Evolutionary conservation across 2,329 filamentous ascomycete genomes (phyloP), one percentile per base, ranked within the genome.

Genomic region (Trichothecium roseum): DNA sequence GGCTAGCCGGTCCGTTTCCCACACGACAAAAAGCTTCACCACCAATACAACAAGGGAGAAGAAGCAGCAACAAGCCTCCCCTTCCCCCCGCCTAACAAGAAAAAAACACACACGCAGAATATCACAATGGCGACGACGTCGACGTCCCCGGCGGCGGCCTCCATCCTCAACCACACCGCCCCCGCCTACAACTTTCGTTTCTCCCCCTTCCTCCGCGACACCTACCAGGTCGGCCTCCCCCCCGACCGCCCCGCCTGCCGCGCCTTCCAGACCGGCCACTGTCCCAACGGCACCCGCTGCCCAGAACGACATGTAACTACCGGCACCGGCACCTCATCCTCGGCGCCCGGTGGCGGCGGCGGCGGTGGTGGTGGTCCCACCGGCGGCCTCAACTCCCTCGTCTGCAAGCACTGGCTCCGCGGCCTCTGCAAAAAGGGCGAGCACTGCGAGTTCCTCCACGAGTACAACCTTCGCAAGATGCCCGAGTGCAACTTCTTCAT

Each of bases 391-490:
- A 84, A 81, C 63, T 83, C 74, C 53, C 77, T 96, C 13, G 89
- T 98, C 41, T 98, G 91, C 77, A 98, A 98, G 66, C 91, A 96
- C 69, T 96, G 91, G 80, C 78, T 96, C 52, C 84, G 93, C 45
- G 89, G 88, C 0, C 76, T 98, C 15, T 98, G 91, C 70, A 98
- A 98, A 57, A 96, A 96, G 63, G 91, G 89, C 50, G 82, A 95
- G 54, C 77, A 79, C 47, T 98, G 91, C 77, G 91, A 98, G 66
- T 98, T 96, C 52, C 69, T 96, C 33, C 91, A 98, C 69, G 91
- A 96, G 63, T 98, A 95, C 68, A 96, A 98, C 63, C 74, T 98
- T 47, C 80, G 91, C 44, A 88, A 91, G 60, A 96, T 96, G 86
- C 88, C 91, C 43, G 91, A 96, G 64, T 98, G 91, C 64, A 94